Base-by-base conservation (phyloP, 345 rosid species). In the Hirschfeldia incana region DNA sequence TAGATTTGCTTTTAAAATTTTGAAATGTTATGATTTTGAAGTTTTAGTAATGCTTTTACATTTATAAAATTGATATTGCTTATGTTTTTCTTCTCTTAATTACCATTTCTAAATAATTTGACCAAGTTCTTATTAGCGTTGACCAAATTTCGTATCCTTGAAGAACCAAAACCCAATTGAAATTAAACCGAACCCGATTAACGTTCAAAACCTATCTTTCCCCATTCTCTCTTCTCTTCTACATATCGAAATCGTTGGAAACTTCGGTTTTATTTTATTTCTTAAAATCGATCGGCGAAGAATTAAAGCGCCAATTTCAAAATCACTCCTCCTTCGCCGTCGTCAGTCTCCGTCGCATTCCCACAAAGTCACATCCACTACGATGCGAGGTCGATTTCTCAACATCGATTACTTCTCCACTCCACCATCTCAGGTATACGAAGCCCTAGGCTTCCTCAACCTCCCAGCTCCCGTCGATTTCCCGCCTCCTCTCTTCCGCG, bases 351-450 rank as follows among this genome's bases (percentile, higher is more conserved):
- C 32, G 12, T 34, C 9, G 55, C 32, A 39, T 3, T 39, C 58
- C 65, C 70, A 16, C 60, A 15, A 51, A 51, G 10, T 53, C 60
- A 51, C 37, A 68, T 28, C 21, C 21, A 21, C 21, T 27, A 76
- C 42, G 70, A 94, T 92, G 97, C 89, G 94, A 83, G 85, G 86
- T 84, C 93, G 92, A 73, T 92, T 89, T 79, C 91, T 89, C 78
- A 85, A 80, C 60, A 76, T 70, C 60, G 90, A 91, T 78, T 83
- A 82, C 86, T 87, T 91, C 86, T 42, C 83, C 12, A 21, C 87
- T 64, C 66, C 81, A 12, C 65, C 83, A 9, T 82, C 89, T 73
- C 16, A 8, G 8, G 60, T 83, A 13, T 59, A 33, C 65, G 82
- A 80, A 86, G 84, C 86, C 85, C 86, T 85, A 80, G 82, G 79